These are phyloP conservation scores for Solanum virginianum DNA, from an alignment of 257 asterid species.

Conservation along the genomic window DNA sequence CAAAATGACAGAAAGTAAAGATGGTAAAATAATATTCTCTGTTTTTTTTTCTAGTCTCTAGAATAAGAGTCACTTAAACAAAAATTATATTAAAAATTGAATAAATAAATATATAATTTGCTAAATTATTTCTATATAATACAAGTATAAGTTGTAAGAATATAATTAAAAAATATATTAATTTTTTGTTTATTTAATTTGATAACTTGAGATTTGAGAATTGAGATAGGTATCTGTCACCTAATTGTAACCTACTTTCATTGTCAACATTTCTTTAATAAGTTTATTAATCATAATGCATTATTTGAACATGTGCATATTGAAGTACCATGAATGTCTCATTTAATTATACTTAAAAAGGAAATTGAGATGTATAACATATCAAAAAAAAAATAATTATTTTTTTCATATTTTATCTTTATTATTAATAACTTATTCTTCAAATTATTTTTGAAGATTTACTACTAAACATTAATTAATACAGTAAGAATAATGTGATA, in stretches of 20 bases:
- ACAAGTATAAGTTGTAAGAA: too few species aligned
- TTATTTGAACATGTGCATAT: neutral
- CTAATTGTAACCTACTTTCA: neutral
- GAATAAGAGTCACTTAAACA: neutral
- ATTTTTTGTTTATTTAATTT: neutral
- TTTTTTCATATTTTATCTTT: too few species aligned
- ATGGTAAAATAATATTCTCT: neutral
- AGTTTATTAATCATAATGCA: neutral
- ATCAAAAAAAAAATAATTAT: too few species aligned
- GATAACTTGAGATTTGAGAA: neutral
- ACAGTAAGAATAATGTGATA: too few species aligned
- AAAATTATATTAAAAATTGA: neutral
- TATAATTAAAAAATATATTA: neutral
- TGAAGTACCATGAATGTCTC: neutral
- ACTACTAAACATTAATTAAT: too few species aligned
- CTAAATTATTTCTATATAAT: neutral
- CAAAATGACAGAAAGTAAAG: neutral
- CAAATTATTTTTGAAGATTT: too few species aligned
- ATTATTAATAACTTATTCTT: too few species aligned
- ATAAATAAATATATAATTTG: neutral
- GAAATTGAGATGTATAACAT: too few species aligned
- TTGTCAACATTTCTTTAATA: neutral
- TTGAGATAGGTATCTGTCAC: neutral
- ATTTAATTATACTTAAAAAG: neutral
- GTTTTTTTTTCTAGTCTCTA: too few species aligned